A percentile compares a stretch with the other conserved stretches of the same genome.
Evolutionary conservation across 768 basidiomycete species (phyloP).

Genomic region (Mycena capillaripes): DNA sequence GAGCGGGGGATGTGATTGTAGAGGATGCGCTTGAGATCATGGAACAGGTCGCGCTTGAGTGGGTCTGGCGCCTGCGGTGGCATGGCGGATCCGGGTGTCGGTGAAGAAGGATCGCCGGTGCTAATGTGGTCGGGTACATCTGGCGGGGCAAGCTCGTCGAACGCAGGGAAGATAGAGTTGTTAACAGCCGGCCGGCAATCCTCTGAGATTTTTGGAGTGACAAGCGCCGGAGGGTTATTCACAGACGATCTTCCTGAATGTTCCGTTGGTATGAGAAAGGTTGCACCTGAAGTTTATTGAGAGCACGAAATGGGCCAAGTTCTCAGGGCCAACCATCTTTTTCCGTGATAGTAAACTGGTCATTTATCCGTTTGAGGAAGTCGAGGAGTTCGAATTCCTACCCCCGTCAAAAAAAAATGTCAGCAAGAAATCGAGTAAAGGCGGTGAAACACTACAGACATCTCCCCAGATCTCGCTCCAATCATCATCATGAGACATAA

Average conservation of each 20-base stretch:
- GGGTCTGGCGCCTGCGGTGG: no score
- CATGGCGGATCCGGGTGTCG: no score
- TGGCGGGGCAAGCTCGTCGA: no score
- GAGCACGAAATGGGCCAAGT: background rate
- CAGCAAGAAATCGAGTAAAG: background rate
- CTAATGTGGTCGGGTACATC: no score
- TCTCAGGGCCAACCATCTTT: background rate
- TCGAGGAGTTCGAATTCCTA: background rate
- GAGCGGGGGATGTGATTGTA: constrained; percentile 89
- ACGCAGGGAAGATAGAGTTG: no score
- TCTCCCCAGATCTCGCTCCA: background rate
- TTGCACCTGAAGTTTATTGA: background rate
- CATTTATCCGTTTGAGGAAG: background rate
- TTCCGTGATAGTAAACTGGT: background rate
- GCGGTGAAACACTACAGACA: background rate
- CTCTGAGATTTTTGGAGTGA: no score
- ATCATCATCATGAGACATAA: background rate
- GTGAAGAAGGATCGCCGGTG: no score
- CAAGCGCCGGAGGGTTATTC: no score
- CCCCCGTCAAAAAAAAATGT: background rate
- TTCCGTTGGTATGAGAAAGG: background rate
- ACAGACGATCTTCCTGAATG: no score
- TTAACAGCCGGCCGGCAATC: no score
- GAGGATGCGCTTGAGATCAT: constrained; percentile 95
- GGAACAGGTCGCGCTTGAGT: constrained; percentile 75